Evolutionary conservation across 2,329 filamentous ascomycete species (phyloP).

Genomic region (Cercospora zeae-maydis): DNA sequence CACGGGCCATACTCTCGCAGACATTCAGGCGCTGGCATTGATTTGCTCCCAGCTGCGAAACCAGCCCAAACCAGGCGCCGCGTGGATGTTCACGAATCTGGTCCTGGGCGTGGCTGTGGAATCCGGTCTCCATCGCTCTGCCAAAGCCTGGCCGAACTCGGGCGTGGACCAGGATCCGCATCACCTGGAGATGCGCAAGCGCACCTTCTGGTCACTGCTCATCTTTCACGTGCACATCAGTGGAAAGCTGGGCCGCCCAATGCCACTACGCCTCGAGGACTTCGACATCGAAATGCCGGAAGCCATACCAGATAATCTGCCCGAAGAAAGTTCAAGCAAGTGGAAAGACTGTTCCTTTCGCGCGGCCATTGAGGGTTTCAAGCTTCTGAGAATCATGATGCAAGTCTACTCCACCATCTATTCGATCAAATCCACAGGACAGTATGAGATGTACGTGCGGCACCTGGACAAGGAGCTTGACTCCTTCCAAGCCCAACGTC

Average conservation of each 20-base stretch:
- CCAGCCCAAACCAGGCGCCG: slow-evolving; percentile 75
- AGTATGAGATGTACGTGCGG: slow-evolving; percentile 61
- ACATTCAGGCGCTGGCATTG: slow-evolving; percentile 70
- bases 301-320: slow-evolving; percentile 65
- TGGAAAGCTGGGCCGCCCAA: slow-evolving; percentile 72
- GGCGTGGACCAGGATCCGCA: slow-evolving; percentile 55
- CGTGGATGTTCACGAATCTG: slow-evolving; percentile 63
- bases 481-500: slow-evolving; percentile 62
- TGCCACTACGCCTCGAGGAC: slow-evolving; percentile 69
- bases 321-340: slow-evolving; percentile 53
- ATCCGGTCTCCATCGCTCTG: slow-evolving; percentile 69
- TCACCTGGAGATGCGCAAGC: slow-evolving; percentile 71
- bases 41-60: slow-evolving; percentile 69
- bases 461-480: slow-evolving; percentile 63
- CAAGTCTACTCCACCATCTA: slow-evolving; percentile 77
- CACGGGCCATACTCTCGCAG: slow-evolving; percentile 58
- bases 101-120: slow-evolving; percentile 69
- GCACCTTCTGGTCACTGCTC: slow-evolving; percentile 72
- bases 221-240: slow-evolving; percentile 64
- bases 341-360: slow-evolving; percentile 62
- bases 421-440: slow-evolving; percentile 54
- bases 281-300: slow-evolving; percentile 76
- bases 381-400: slow-evolving; percentile 63
- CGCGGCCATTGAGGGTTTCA: slow-evolving; percentile 63
- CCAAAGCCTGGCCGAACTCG: slow-evolving; percentile 54